Evolutionary conservation across 257 asterid species (phyloP).

Genomic region (Echium plantagineum): DNA sequence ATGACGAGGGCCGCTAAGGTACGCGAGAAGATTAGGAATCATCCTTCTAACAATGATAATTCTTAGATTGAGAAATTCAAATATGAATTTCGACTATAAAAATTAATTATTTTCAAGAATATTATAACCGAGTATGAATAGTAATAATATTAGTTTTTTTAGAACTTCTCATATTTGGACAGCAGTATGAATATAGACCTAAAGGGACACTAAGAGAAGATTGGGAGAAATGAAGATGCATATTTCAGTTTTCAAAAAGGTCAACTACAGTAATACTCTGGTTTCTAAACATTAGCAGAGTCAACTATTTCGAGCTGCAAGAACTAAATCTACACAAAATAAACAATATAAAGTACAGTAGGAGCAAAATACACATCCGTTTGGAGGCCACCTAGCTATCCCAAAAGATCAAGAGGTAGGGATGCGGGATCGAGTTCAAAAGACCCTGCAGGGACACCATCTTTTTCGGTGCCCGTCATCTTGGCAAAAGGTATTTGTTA

Average conservation of each 20-base stretch:
- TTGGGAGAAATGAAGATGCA: not conserved
- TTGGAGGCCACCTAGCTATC: not conserved
- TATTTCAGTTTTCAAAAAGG: not conserved
- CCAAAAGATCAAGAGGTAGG: not conserved
- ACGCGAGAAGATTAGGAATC: too few relatives aligned
- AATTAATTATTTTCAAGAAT: too few relatives aligned
- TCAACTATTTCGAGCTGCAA: not conserved
- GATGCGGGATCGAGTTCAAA: conserved; percentile 20
- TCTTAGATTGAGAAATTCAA: too few relatives aligned
- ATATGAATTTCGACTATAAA: too few relatives aligned
- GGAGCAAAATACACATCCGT: not conserved
- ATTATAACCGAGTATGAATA: too few relatives aligned
- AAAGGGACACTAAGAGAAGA: not conserved
- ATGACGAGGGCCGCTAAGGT: too few relatives aligned
- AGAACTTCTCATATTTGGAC: too few relatives aligned
- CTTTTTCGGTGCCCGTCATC: conserved; percentile 40
- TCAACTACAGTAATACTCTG: not conserved
- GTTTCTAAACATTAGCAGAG: not conserved
- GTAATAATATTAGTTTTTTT: too few relatives aligned
- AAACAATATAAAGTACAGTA: not conserved
- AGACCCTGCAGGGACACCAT: conserved; percentile 40
- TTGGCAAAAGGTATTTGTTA: conserved; percentile 30
- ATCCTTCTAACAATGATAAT: too few relatives aligned
- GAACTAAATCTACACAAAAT: not conserved
- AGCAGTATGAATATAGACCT: too few relatives aligned